Conservation (phyloP, 2,329 filamentous ascomycete genomes). For the Aureobasidium sp. region DNA sequence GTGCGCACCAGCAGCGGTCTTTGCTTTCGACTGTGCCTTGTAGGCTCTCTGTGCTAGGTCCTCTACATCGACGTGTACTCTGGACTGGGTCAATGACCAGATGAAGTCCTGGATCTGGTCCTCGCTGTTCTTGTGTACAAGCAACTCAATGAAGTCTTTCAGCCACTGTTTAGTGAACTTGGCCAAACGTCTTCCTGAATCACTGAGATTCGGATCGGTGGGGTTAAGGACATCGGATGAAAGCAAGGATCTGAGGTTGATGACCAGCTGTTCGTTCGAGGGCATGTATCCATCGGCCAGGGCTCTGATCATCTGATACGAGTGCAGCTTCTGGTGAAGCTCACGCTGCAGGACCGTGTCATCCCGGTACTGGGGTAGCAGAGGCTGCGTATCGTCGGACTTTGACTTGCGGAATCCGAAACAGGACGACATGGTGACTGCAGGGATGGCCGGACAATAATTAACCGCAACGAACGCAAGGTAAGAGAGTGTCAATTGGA, state of each 20-base stretch:
- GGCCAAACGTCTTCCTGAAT: slow-evolving; percentile 66
- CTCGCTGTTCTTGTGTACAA: slow-evolving; percentile 71
- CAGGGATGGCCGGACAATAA: neutral
- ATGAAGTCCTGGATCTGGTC: slow-evolving; percentile 90
- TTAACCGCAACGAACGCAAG: neutral
- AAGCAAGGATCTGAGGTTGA: slow-evolving; percentile 72
- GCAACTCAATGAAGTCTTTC: slow-evolving; percentile 70
- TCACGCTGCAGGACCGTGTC: slow-evolving; percentile 71
- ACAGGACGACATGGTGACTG: slow-evolving; percentile 52
- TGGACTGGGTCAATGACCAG: slow-evolving; percentile 74
- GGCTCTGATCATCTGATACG: slow-evolving; percentile 84
- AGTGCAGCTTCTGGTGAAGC: slow-evolving; percentile 83
- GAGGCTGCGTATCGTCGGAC: slow-evolving; percentile 61
- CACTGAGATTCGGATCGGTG: slow-evolving; percentile 65
- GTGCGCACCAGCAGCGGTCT: slow-evolving; percentile 61
- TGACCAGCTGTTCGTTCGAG: slow-evolving; percentile 74
- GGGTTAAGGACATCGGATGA: slow-evolving; percentile 73
- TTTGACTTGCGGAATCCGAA: slow-evolving; percentile 52
- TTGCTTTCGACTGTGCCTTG: slow-evolving; percentile 59
- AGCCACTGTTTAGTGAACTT: slow-evolving; percentile 68
- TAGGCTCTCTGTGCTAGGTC: slow-evolving; percentile 56
- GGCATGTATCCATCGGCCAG: slow-evolving; percentile 83
- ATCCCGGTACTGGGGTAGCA: slow-evolving; percentile 76
- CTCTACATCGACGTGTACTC: slow-evolving; percentile 59
- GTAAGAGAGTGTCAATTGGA: neutral